phyloP scores from a whole-genome alignment of 1,139 yeast species.

The Sugiyamaella castrensis region DNA sequence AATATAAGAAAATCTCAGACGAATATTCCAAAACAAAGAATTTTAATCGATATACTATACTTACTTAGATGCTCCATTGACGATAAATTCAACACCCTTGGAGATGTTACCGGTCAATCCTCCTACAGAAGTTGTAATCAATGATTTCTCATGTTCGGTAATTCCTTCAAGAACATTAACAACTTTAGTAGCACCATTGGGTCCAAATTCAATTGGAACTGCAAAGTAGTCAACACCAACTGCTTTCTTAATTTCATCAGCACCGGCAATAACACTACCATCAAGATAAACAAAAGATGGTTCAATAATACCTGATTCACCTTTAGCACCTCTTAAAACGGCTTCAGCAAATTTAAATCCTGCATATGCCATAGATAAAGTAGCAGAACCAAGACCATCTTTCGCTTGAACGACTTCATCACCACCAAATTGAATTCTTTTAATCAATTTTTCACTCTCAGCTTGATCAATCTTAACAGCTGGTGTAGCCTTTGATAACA shows the following conservation, averaged over 20 bases:
- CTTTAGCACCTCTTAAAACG: conserved; percentile 59
- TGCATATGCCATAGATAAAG: conserved; percentile 98
- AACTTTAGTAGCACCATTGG: conserved; percentile 73
- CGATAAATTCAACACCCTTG: conserved; percentile 62
- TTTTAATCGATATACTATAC: neutral
- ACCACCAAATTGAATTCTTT: conserved; percentile 98
- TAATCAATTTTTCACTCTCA: conserved; percentile 64
- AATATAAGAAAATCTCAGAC: no score
- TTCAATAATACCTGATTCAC: conserved; percentile 69
- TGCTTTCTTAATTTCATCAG: conserved; percentile 36
- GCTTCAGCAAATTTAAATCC: conserved; percentile 93
- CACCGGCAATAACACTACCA: conserved; percentile 38
- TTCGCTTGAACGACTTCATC: conserved; percentile 98
- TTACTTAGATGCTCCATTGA: conserved; percentile 16
- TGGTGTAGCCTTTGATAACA: conserved; percentile 66
- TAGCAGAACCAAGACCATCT: conserved; percentile 98
- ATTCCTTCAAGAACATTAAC: conserved; percentile 42
- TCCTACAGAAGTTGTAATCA: conserved; percentile 75
- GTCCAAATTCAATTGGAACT: conserved; percentile 79
- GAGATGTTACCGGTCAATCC: conserved; percentile 66
- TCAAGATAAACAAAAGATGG: conserved; percentile 56
- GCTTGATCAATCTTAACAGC: conserved; percentile 49
- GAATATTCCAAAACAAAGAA: no score
- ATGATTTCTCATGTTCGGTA: conserved; percentile 44
- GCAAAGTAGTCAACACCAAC: conserved; percentile 84